Evolutionary conservation across 2,329 filamentous ascomycete species (phyloP), one percentile per base, ranked within the genome.

Genomic region (Calonectria honghensis): DNA sequence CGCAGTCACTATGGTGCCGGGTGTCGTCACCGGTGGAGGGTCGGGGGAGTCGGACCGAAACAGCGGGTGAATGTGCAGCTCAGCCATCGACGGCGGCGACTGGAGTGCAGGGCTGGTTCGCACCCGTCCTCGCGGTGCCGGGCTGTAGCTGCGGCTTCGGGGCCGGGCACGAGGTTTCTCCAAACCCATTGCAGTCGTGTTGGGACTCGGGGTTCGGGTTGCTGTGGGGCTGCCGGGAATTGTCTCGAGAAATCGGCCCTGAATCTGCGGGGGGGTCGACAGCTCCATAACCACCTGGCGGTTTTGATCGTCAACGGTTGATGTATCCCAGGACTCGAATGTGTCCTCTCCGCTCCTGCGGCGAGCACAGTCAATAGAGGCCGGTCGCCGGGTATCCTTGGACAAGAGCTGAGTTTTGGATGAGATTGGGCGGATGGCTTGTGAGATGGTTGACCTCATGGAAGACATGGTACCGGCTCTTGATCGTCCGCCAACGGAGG

Each of bases 321-420:
- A 94, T 0, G 93, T 94, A 80, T 95, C 93, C 94, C 94, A 95
- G 3, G 90, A 92, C 79, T 95, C 94, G 79, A 95, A 95, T 1
- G 91, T 90, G 75, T 94, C 92, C n/a, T 90, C 89, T 18, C 82
- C 79, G 45, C 85, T 85, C 48, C 83, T 84, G 20, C 82, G 82
- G 59, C 85, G 83, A 10, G 81, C 74, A 51, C 80, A 90, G 7
- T 90, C 89, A 13, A 89, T 81, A 1, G 91, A 92, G 9, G 84
- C 78, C 3, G 87, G 83, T 29, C 90, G 86, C 31, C 85, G 85
- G 29, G 84, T 86, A 68, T 87, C 85, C 72, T 82, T 85, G 7
- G 81, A 84, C 2, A 93, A 83, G 41, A 93, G 84, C 61, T 88
- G 88, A 3, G 90, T 91, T 81, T 86, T 90, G 50, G 91, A 93